A percentile compares a stretch with the other conserved stretches of the same genome.
Evolutionary conservation across 2,329 filamentous ascomycete species (phyloP).

Genomic region (Trichoderma sp.): DNA sequence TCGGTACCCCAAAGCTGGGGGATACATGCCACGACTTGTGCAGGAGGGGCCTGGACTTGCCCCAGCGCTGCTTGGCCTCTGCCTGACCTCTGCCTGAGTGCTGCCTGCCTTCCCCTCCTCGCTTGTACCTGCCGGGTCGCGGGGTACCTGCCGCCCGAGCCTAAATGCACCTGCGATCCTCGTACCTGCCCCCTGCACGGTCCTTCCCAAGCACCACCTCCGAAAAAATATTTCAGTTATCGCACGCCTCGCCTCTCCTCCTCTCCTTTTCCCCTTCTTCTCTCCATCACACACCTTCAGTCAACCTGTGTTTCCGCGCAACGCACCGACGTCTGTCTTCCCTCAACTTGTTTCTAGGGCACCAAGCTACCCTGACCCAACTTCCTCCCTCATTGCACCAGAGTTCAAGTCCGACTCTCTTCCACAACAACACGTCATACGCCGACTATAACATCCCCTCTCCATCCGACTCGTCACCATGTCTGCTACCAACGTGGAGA

Average conservation of each 20-base stretch:
- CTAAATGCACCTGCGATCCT: constrained; percentile 15
- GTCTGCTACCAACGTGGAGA: constrained; percentile 72
- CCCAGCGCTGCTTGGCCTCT: background rate
- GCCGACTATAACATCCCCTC: constrained; percentile 47
- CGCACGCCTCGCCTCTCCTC: constrained; percentile 31
- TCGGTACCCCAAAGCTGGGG: constrained; percentile 18
- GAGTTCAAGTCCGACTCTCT: constrained; percentile 54
- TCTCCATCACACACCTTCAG: constrained; percentile 47
- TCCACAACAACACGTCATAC: constrained; percentile 44
- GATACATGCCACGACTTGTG: constrained; percentile 8
- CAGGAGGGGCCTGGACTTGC: background rate
- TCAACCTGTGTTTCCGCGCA: constrained; percentile 50
- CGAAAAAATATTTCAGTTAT: constrained; percentile 47
- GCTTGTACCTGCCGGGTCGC: constrained; percentile 15
- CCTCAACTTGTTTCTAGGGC: constrained; percentile 67
- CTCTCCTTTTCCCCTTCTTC: constrained; percentile 36
- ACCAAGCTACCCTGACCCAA: constrained; percentile 79
- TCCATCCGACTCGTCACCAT: constrained; percentile 63
- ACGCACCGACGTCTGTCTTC: constrained; percentile 50
- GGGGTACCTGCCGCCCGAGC: background rate
- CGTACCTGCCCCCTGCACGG: constrained; percentile 23
- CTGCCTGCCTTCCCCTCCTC: constrained; percentile 16
- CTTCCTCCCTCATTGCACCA: constrained; percentile 64
- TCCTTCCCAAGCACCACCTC: constrained; percentile 22
- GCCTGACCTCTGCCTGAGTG: background rate